Base-by-base conservation (phyloP, 345 rosid genomes). In the Salix dunnii region DNA sequence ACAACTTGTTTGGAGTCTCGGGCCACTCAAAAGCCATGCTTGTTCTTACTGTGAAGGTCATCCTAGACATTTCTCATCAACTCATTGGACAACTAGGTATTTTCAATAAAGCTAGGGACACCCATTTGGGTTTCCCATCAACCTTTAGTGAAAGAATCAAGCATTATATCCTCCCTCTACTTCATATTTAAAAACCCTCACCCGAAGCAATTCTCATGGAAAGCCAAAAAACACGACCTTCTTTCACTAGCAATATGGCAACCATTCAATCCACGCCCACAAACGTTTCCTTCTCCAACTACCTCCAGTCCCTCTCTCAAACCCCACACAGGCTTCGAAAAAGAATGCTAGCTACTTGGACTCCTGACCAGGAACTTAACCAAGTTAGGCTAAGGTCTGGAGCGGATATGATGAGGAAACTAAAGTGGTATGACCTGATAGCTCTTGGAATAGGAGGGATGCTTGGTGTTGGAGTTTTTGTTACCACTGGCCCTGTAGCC, bases 381-480 rank as follows among this genome's bases (percentile, higher is more conserved):
- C 91, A 87, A 78, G 92, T 92, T 42, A 84, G 98, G 78, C 88
- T 88, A n/a, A 87, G 97, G 76, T 94, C 97, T 25, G 98, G 98
- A 58, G 94, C 96, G 46, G 97, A 94, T 80, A 94, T 94, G 98
- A 94, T 91, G 80, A 89, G 96, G 82, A 94, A 88, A 72, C 97
- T 94, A 68, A 75, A 74, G 71, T 94, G 94, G 94, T 89, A 87
- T 75, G 98, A 94, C 77, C 78, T 94, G 62, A 81, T 90, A n/a
- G 95, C 97, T 77, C 97, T 94, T 63, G 98, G 98, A 28, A 85
- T 94, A 18, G 94, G 94, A 68, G 98, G 98, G 28, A 94, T 94
- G 98, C 94, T 94, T 66, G 98, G 97, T 8, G 98, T 82, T 64
- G 98, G 98, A 14, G 98, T 94, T 25, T 94, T 94, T 75, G 93